These are phyloP conservation scores for Pisolithus albus DNA, from an alignment of 768 basidiomycete species.

Conservation along the genomic window DNA sequence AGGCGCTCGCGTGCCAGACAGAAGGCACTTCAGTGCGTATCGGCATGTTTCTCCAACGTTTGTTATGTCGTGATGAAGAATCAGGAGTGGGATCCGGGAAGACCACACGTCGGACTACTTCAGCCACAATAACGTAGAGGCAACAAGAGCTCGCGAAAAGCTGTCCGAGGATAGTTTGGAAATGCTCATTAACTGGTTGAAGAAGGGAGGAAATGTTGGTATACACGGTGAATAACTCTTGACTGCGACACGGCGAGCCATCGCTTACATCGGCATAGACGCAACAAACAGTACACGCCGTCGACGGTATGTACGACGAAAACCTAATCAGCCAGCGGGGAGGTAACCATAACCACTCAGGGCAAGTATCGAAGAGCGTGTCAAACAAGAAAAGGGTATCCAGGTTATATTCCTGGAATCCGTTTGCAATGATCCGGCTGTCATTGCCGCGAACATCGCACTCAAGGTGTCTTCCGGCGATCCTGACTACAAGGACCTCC, in stretches of 20 bases:
- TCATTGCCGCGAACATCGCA: conserved; percentile 94
- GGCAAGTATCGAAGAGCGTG: conserved; percentile 75
- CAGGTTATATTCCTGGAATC: conserved; percentile 92
- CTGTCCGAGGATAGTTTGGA: conserved; percentile 90
- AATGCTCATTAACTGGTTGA: conserved; percentile 92
- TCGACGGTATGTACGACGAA: conserved; percentile 49
- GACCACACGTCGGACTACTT: conserved; percentile 91
- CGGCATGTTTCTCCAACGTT: background rate
- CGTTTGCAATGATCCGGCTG: conserved; percentile 85
- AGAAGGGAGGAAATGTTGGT: conserved; percentile 92
- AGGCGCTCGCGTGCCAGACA: conserved; percentile 80
- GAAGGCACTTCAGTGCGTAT: conserved; percentile 62
- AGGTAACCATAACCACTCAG: conserved; percentile 32
- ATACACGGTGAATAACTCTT: conserved; percentile 69
- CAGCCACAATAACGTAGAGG: conserved; percentile 76
- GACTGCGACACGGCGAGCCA: background rate
- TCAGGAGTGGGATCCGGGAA: conserved; percentile 75
- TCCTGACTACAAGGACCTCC: conserved; percentile 92
- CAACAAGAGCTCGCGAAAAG: conserved; percentile 67
- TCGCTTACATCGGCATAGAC: conserved; percentile 43
- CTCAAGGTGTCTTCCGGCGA: conserved; percentile 95
- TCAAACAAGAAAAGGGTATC: conserved; percentile 81
- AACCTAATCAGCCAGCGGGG: background rate
- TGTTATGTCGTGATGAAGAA: conserved; percentile 2
- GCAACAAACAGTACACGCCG: conserved; percentile 87